phyloP scores from a whole-genome alignment of 2,329 filamentous ascomycete genomes.

The Calonectria multiphialidica region DNA sequence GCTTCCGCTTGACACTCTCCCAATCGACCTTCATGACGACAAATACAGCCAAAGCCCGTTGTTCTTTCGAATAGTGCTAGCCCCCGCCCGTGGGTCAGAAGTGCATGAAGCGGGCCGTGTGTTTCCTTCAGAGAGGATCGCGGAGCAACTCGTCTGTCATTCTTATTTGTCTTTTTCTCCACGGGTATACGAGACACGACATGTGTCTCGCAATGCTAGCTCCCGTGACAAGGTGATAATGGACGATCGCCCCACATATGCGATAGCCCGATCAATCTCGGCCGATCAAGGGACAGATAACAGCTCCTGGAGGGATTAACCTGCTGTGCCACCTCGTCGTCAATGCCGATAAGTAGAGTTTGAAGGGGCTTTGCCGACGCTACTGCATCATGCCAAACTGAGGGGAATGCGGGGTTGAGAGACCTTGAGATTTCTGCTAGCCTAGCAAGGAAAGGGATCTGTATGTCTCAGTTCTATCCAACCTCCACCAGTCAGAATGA shows the following conservation, averaged over 20 bases:
- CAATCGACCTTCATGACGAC: slow-evolving; percentile 21
- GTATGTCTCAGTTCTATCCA: background rate
- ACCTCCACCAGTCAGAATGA: too few species aligned
- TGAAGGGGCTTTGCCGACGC: background rate
- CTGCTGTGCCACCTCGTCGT: background rate
- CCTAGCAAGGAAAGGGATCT: background rate
- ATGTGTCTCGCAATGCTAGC: background rate
- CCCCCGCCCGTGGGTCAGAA: slow-evolving; percentile 11
- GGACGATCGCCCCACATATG: background rate
- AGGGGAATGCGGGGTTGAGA: background rate
- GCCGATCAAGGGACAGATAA: slow-evolving; percentile 8
- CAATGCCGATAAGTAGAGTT: background rate
- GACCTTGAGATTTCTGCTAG: background rate
- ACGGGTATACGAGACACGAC: background rate
- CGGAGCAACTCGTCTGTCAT: slow-evolving; percentile 19
- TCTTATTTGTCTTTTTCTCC: slow-evolving; percentile 22
- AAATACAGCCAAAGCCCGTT: background rate
- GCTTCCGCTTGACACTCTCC: slow-evolving; percentile 25
- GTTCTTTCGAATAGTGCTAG: background rate
- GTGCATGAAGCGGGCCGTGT: slow-evolving; percentile 17
- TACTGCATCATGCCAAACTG: background rate
- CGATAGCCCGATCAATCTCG: slow-evolving; percentile 24
- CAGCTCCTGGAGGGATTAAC: background rate
- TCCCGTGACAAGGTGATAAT: background rate
- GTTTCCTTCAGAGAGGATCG: background rate